Percentiles rank a stretch among this genome's conserved stretches.
Evolutionary conservation across 2,329 filamentous ascomycete species (phyloP).

Genomic region (Verticillium tricorpus): DNA sequence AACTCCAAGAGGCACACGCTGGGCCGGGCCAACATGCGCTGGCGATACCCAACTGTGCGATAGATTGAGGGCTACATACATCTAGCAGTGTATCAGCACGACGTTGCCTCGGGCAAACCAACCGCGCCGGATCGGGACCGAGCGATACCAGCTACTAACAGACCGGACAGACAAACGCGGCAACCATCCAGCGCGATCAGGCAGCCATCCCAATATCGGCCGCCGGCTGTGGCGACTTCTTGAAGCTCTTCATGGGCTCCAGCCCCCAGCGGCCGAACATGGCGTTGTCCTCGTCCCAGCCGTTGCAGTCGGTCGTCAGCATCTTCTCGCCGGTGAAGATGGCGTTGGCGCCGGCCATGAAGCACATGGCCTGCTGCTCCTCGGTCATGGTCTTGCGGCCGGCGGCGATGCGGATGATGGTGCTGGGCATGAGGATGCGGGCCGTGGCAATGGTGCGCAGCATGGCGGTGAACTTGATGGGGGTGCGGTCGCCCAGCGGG

Average conservation of each 20-base stretch:
- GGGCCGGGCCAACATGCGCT: no score
- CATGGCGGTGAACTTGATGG: conserved; percentile 72
- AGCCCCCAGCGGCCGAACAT: conserved; percentile 85
- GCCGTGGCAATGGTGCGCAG: conserved; percentile 82
- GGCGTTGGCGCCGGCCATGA: conserved; percentile 89
- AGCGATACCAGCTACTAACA: no score
- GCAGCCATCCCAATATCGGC: background rate
- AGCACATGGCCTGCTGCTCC: conserved; percentile 85
- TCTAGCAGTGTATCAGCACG: no score
- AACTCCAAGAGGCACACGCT: no score
- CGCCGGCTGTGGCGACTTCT: conserved; percentile 23
- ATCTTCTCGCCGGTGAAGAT: conserved; percentile 95
- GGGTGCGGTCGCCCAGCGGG: conserved; percentile 69
- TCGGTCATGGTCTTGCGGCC: conserved; percentile 80
- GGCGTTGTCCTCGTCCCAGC: conserved; percentile 81
- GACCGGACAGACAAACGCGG: no score
- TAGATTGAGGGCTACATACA: no score
- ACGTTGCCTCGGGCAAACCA: no score
- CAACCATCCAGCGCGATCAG: background rate
- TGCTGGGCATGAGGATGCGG: conserved; percentile 74
- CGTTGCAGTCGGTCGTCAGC: conserved; percentile 86
- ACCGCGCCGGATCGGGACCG: no score
- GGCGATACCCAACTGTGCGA: no score
- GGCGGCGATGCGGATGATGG: conserved; percentile 82
- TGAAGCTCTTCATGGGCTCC: conserved; percentile 64